Conservation (phyloP, 345 rosid species). For the Cochlearia excelsa region DNA sequence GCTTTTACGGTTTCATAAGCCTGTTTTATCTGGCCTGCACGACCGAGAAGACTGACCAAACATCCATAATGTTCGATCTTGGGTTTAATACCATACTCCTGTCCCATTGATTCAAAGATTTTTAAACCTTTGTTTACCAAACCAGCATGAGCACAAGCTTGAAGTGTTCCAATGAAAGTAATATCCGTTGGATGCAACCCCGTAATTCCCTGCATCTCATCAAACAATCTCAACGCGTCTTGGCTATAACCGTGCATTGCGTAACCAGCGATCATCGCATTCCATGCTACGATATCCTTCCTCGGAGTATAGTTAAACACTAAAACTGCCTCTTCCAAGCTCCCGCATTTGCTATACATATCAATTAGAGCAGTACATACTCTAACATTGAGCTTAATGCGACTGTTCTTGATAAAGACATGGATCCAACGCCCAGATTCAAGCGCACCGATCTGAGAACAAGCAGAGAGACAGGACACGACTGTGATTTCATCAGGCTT, state of each 20-base stretch:
- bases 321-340: slow-evolving; percentile 56
- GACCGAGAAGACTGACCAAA: slow-evolving; percentile 66
- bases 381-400: slow-evolving; percentile 47
- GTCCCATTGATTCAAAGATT: slow-evolving; percentile 52
- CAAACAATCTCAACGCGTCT: slow-evolving; percentile 50
- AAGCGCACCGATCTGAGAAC: slow-evolving; percentile 73
- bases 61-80: slow-evolving; percentile 87
- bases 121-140: slow-evolving; percentile 57
- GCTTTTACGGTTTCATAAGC: slow-evolving; percentile 47
- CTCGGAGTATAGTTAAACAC: slow-evolving; percentile 41
- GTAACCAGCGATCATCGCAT: slow-evolving; percentile 63
- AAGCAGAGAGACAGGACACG: slow-evolving; percentile 57
- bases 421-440: slow-evolving; percentile 79
- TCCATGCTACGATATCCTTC: slow-evolving; percentile 65
- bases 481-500: slow-evolving; percentile 60
- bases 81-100: slow-evolving; percentile 50
- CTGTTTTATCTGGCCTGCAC: slow-evolving; percentile 54
- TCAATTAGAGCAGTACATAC: slow-evolving; percentile 66
- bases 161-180: slow-evolving; percentile 55
- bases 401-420: slow-evolving; percentile 44
- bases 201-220: slow-evolving; percentile 41
- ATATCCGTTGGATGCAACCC: slow-evolving; percentile 54
- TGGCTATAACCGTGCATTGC: slow-evolving; percentile 65
- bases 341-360: slow-evolving; percentile 83
- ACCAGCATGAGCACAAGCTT: slow-evolving; percentile 76